Conservation (phyloP, 148 eudicot genomes). For the Bassia scoparia region DNA sequence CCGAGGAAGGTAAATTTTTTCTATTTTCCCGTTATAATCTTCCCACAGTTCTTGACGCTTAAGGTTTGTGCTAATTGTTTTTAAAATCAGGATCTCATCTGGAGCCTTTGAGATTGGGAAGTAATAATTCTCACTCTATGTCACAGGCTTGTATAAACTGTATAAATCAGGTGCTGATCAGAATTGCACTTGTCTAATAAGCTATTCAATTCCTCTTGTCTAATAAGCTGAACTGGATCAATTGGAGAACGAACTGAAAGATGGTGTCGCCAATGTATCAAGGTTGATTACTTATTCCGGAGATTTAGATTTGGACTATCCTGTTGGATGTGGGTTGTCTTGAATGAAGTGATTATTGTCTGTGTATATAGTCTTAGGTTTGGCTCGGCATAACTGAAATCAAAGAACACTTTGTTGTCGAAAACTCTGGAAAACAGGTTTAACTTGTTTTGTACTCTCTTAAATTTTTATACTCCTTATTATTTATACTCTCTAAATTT, state of each 20-base stretch:
- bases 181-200: not conserved
- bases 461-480: too few relatives aligned
- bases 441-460: too few relatives aligned
- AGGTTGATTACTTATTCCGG: not conserved
- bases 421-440: too few relatives aligned
- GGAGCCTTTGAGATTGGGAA: not conserved
- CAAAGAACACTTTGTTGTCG: too few relatives aligned
- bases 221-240: slow-evolving; percentile 1
- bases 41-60: not conserved
- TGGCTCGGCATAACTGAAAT: too few relatives aligned
- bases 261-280: not conserved
- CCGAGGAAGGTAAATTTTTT: not conserved
- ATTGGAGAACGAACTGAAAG: not conserved
- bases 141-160: not conserved
- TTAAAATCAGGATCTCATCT: not conserved
- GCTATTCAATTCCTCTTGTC: not conserved
- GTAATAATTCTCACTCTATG: not conserved
- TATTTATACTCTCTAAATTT: too few relatives aligned
- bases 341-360: not conserved
- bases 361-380: too few relatives aligned
- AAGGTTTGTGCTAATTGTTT: not conserved
- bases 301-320: slow-evolving; percentile 2
- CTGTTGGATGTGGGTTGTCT: not conserved
- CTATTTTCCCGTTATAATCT: not conserved
- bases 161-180: not conserved